Evolutionary conservation across 371 early-diverging fungal genomes (phyloP).

Genomic region (Saksenaea oblongispora): DNA sequence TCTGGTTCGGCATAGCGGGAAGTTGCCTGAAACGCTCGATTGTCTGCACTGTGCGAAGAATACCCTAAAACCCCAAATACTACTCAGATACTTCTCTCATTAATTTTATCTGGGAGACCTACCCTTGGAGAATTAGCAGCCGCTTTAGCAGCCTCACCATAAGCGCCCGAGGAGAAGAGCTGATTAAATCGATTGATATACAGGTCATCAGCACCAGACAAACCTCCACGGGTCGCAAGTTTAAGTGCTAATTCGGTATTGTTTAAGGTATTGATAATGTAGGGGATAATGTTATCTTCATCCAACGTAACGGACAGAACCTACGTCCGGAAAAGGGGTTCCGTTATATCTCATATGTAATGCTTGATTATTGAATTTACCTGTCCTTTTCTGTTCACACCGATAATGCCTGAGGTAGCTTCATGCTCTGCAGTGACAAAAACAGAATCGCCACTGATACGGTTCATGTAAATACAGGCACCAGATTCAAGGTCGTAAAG

Average conservation of each 20-base stretch:
- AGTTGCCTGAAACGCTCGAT: slow-evolving; percentile 93
- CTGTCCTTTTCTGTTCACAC: slow-evolving; percentile 97
- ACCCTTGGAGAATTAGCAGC: slow-evolving; percentile 94
- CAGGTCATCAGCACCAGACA: slow-evolving; percentile 96
- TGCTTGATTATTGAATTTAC: slow-evolving; percentile 34
- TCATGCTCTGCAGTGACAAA: slow-evolving; percentile 96
- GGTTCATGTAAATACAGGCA: slow-evolving; percentile 93
- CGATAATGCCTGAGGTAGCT: slow-evolving; percentile 85
- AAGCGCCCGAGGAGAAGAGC: slow-evolving; percentile 78
- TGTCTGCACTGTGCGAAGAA: slow-evolving; percentile 93
- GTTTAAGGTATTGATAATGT: slow-evolving; percentile 79
- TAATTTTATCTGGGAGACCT: too few relatives aligned
- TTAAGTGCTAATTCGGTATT: slow-evolving; percentile 91
- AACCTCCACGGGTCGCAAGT: slow-evolving; percentile 85
- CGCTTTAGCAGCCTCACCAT: slow-evolving; percentile 90
- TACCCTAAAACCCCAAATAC: slow-evolving; percentile 57
- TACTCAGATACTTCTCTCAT: too few relatives aligned
- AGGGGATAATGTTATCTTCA: slow-evolving; percentile 86
- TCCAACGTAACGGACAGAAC: slow-evolving; percentile 93
- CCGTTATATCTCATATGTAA: not conserved
- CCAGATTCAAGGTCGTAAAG: slow-evolving; percentile 94
- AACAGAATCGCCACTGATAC: slow-evolving; percentile 95
- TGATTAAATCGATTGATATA: slow-evolving; percentile 88
- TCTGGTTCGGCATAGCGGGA: slow-evolving; percentile 77
- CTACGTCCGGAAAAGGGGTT: slow-evolving; percentile 24